Evolutionary conservation across 2,329 filamentous ascomycete genomes (phyloP).

Genomic region (Lachnellula willkommii): DNA sequence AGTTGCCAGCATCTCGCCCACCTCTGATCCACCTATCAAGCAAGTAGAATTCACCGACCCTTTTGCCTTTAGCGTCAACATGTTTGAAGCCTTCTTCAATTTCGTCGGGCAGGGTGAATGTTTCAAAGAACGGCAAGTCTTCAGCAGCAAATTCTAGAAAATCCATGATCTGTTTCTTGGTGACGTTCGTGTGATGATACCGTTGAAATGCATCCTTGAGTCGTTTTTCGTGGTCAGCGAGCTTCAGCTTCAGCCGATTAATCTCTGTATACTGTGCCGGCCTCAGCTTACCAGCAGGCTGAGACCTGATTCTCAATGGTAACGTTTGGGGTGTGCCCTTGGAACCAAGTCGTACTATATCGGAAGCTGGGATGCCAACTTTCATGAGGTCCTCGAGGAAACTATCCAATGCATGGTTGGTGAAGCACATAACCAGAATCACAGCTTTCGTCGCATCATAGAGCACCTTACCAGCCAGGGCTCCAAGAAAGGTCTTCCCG

Average conservation of each 20-base stretch:
- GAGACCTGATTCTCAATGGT: constrained; percentile 41
- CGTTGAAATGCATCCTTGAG: constrained; percentile 20
- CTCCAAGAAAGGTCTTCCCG: constrained; percentile 70
- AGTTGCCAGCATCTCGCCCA: constrained; percentile 37
- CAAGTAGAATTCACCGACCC: constrained; percentile 44
- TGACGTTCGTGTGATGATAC: constrained; percentile 13
- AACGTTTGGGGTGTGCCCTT: constrained; percentile 49
- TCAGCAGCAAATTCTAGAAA: constrained; percentile 48
- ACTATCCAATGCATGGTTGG: constrained; percentile 62
- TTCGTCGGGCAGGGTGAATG: constrained; percentile 46
- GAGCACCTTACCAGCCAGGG: constrained; percentile 53
- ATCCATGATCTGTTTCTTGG: constrained; percentile 32
- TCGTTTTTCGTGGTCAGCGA: constrained; percentile 27
- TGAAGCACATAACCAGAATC: constrained; percentile 62
- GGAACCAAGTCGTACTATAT: constrained; percentile 59
- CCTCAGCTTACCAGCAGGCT: constrained; percentile 33
- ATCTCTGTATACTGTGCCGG: constrained; percentile 38
- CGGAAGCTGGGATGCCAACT: constrained; percentile 45
- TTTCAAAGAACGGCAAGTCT: constrained; percentile 48
- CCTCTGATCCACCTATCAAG: constrained; percentile 48
- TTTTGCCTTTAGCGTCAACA: constrained; percentile 43
- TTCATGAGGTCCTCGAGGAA: constrained; percentile 59
- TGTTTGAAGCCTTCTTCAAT: constrained; percentile 39
- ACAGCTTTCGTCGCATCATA: constrained; percentile 43
- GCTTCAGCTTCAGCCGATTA: constrained; percentile 35